Conservation (phyloP, 2,329 filamentous ascomycete species). For the Ophiostoma montium region DNA sequence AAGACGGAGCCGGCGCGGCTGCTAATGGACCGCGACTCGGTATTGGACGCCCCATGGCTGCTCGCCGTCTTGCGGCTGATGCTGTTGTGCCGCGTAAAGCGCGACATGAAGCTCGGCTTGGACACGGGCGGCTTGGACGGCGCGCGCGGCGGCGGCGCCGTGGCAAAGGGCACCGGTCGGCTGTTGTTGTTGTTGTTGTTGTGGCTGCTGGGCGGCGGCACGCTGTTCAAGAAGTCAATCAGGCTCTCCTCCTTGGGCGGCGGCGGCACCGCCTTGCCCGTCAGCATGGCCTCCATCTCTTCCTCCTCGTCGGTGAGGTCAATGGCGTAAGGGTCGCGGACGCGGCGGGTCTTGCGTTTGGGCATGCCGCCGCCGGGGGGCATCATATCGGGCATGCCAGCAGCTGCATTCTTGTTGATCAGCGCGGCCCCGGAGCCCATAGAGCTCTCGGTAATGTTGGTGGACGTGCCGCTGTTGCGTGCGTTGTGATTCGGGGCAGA, state of each 20-base stretch:
- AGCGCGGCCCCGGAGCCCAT: constrained; percentile 65
- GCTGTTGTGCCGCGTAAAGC: constrained; percentile 29
- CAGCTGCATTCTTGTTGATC: constrained; percentile 21
- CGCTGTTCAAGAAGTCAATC: constrained; percentile 59
- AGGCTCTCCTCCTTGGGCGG: constrained; percentile 49
- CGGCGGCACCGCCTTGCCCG: constrained; percentile 20
- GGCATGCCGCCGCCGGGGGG: constrained; percentile 41
- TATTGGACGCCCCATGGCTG: constrained; percentile 8
- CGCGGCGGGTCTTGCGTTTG: constrained; percentile 59
- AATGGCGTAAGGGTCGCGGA: constrained; percentile 87
- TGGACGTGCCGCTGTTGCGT: constrained; percentile 42
- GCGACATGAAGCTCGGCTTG: constrained; percentile 47
- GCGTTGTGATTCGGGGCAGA: constrained; percentile 44
- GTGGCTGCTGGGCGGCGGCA: constrained; percentile 46
- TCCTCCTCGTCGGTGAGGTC: constrained; percentile 59
- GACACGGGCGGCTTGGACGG: constrained; percentile 22
- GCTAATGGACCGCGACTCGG: constrained; percentile 24
- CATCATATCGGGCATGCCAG: too few species aligned
- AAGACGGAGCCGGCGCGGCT: constrained; percentile 23
- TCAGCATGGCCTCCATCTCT: constrained; percentile 21
- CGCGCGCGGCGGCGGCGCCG: constrained; percentile 21
- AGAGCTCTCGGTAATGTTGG: constrained; percentile 48
- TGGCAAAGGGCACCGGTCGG: constrained; percentile 19
- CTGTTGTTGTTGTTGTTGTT: constrained; percentile 28
- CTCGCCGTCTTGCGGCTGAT: constrained; percentile 9